Percentiles rank a stretch among this genome's conserved stretches.
Conservation (phyloP, 1,284 basidiomycete genomes). For the Xerocomus cyaneibrunnescens region DNA sequence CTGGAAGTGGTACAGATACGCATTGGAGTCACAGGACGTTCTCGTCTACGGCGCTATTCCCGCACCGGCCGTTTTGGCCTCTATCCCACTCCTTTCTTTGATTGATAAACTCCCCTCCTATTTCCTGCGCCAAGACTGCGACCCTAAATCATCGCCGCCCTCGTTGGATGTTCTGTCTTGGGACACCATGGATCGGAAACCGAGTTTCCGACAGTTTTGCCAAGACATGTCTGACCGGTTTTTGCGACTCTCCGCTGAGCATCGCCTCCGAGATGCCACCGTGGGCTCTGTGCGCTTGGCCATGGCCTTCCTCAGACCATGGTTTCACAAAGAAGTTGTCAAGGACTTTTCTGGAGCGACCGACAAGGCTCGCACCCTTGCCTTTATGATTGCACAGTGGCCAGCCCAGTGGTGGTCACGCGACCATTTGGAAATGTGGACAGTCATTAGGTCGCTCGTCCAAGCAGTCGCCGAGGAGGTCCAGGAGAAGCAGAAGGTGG, state of each 20-base stretch:
- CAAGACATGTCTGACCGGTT: conserved; percentile 64
- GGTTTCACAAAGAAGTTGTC: conserved; percentile 55
- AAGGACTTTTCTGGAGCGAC: conserved; percentile 52
- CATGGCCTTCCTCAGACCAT: conserved; percentile 61
- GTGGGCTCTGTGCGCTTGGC: conserved; percentile 65
- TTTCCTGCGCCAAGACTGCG: conserved; percentile 49
- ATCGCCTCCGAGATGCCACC: conserved; percentile 61
- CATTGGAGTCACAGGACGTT: conserved; percentile 70
- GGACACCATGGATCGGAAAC: conserved; percentile 58
- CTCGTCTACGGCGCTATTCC: conserved; percentile 69
- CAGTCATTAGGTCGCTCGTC: conserved; percentile 55
- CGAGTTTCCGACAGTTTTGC: conserved; percentile 67
- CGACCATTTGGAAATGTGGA: conserved; percentile 58
- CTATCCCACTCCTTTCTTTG: conserved; percentile 62
- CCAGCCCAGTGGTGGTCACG: conserved; percentile 63
- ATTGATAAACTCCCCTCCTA: conserved; percentile 68
- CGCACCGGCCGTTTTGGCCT: conserved; percentile 59
- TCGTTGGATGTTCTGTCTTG: conserved; percentile 53
- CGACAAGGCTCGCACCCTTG: conserved; percentile 49
- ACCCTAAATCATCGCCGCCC: conserved; percentile 36
- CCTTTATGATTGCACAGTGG: conserved; percentile 65
- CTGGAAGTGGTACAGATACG: conserved; percentile 73
- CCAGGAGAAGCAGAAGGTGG: conserved; percentile 46
- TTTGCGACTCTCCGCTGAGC: conserved; percentile 50
- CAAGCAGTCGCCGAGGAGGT: conserved; percentile 64